Conservation (phyloP, 2,329 filamentous ascomycete genomes). For the Neospermospora avenae region DNA sequence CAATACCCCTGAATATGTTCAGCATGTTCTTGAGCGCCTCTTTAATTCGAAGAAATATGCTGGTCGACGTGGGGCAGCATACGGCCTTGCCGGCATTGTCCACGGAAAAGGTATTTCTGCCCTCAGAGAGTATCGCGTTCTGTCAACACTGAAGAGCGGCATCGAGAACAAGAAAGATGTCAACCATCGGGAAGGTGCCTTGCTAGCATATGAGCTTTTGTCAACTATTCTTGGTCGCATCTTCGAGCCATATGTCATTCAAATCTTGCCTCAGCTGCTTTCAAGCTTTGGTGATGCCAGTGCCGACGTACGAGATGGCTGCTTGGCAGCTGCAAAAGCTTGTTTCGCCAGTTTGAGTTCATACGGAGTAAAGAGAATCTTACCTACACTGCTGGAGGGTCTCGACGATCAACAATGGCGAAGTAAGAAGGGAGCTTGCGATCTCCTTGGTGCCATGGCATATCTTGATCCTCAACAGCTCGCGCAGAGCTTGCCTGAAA, state of each 20-base stretch:
- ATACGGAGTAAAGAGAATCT: slow-evolving; percentile 90
- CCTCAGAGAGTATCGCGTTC: slow-evolving; percentile 79
- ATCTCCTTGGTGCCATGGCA: slow-evolving; percentile 95
- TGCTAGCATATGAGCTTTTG: slow-evolving; percentile 87
- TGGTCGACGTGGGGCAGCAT: slow-evolving; percentile 87
- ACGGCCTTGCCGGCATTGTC: slow-evolving; percentile 87
- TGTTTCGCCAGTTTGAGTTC: slow-evolving; percentile 93
- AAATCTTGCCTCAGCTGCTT: slow-evolving; percentile 88
- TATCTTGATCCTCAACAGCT: slow-evolving; percentile 96
- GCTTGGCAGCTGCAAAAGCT: slow-evolving; percentile 87
- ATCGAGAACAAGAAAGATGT: slow-evolving; percentile 94
- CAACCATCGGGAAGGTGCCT: slow-evolving; percentile 82
- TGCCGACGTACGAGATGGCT: slow-evolving; percentile 86
- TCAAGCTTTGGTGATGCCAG: slow-evolving; percentile 85
- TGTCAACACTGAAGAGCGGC: slow-evolving; percentile 75
- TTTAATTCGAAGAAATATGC: slow-evolving; percentile 88
- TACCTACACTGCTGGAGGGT: slow-evolving; percentile 87
- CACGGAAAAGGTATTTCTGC: slow-evolving; percentile 81
- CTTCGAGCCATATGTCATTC: slow-evolving; percentile 96
- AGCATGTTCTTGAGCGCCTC: slow-evolving; percentile 77
- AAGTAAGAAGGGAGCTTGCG: slow-evolving; percentile 96
- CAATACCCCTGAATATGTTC: slow-evolving; percentile 75
- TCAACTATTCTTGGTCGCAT: slow-evolving; percentile 80
- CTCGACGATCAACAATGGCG: slow-evolving; percentile 96
- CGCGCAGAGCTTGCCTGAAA: slow-evolving; percentile 86